Conservation (phyloP, 768 basidiomycete species). For the Pholiota molesta region DNA sequence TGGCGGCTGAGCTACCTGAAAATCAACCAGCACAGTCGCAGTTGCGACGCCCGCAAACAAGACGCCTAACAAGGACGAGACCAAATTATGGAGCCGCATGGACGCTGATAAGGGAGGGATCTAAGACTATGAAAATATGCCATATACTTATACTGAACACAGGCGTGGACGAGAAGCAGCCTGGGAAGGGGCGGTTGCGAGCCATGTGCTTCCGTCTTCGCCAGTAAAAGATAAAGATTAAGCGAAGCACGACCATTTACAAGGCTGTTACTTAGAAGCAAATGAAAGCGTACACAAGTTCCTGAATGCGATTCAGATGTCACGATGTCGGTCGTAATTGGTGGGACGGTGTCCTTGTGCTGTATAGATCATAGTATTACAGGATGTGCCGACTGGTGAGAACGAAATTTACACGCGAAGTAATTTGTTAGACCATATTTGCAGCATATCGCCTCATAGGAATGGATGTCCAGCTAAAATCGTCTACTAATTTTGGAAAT, state of each 20-base stretch:
- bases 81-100: slow-evolving; percentile 12
- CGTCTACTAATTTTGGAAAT: background rate
- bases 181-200: slow-evolving; percentile 19
- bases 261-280: slow-evolving; percentile 3
- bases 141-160: slow-evolving; percentile 13
- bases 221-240: slow-evolving; percentile 1
- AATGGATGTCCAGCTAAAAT: background rate
- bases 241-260: background rate
- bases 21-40: slow-evolving; percentile 56
- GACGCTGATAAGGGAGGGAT: slow-evolving; percentile 6
- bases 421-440: background rate
- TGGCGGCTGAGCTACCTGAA: slow-evolving; percentile 77
- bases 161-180: slow-evolving; percentile 28
- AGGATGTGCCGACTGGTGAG: background rate
- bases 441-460: background rate
- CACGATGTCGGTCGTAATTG: background rate
- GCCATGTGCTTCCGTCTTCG: slow-evolving; percentile 21
- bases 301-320: background rate
- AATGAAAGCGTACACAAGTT: background rate
- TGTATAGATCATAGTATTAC: background rate
- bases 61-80: slow-evolving; percentile 14
- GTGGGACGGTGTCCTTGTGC: background rate
- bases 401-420: background rate
- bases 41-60: slow-evolving; percentile 22
- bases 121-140: slow-evolving; percentile 1